phyloP scores from a whole-genome alignment of 257 asterid species.

The Cinchona pubescens region DNA sequence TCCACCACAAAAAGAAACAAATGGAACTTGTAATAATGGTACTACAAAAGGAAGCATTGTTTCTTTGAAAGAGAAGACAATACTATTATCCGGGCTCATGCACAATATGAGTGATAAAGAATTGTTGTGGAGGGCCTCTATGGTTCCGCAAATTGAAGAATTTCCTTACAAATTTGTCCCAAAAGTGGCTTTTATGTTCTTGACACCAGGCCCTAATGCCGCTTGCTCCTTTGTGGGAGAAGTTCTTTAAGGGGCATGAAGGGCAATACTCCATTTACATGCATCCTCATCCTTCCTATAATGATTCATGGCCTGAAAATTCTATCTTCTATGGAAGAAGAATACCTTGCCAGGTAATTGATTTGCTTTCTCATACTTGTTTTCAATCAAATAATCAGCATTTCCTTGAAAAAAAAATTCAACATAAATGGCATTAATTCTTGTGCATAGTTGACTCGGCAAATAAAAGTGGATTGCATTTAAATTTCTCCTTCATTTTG shows the following conservation, averaged over 20 bases:
- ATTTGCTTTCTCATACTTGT: neutral
- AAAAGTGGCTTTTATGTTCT: constrained; percentile 65
- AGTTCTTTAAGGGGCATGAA: constrained; percentile 49
- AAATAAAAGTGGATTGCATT: neutral
- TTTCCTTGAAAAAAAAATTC: neutral
- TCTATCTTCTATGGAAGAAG: constrained; percentile 48
- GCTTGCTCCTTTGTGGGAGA: constrained; percentile 58
- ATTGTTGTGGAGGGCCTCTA: constrained; percentile 44
- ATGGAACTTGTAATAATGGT: constrained; percentile 3
- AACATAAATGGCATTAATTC: neutral
- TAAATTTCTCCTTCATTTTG: neutral
- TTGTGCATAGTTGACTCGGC: neutral
- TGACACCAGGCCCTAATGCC: constrained; percentile 69
- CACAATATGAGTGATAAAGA: constrained; percentile 65
- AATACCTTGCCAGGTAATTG: constrained; percentile 68
- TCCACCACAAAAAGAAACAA: constrained; percentile 4
- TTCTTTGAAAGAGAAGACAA: constrained; percentile 4
- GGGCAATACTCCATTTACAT: constrained; percentile 51
- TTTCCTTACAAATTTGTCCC: constrained; percentile 12
- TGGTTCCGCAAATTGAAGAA: constrained; percentile 14
- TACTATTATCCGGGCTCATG: too few relatives aligned
- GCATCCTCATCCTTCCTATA: constrained; percentile 60
- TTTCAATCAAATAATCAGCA: neutral
- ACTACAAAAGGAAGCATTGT: neutral
- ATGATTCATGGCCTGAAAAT: constrained; percentile 33